Evolutionary conservation across 2,329 filamentous ascomycete genomes (phyloP), one percentile per base, ranked within the genome.

Genomic region (Aspergillus felis): DNA sequence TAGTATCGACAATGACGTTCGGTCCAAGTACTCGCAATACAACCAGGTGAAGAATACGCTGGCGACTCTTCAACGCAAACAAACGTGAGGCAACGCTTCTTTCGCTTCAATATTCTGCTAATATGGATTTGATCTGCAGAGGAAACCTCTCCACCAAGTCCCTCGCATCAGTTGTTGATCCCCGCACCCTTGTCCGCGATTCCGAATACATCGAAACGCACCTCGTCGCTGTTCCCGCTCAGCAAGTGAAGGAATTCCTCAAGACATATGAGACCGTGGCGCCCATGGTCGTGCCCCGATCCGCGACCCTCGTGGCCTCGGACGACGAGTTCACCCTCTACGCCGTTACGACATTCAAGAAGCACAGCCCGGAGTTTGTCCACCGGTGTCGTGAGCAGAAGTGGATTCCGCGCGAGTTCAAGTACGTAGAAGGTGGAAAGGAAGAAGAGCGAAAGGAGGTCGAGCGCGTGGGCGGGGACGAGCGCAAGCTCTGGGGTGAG

Each of bases 121-220:
- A 54, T 53, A 50, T 17, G 24, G 7, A 53, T 50, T 24, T 50
- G 4, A 10, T 22, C 17, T 56, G 25, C 62, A 93, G 90, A 53
- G 94, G 94, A 63, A 99, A 97, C 74, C 88, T 99, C 50, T 85
- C 92, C 24, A 97, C 92, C 66, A 96, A 93, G 74, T 97, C 93
- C 12, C 87, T 99, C 63, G 87, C 90, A n/a, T 87, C 91, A 12
- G 86, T 97, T 61, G 88, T 99, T 66, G 84, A 93, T 68, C 92
- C 93, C 8, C 81, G 84, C 55, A 78, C 92, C 58, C 83, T 96
- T 47, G 84, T 97, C 62, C 89, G 89, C 74, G 87, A 96, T 72
- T 97, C 92, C 22, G 94, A 99, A 78, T 97, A 96, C 77, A 87
- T 99, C 66, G 92, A 97, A 78, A 97, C 94, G 29, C 92, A 97